These are phyloP conservation scores for Luvunga scandens DNA, from an alignment of 345 rosid genomes.

Conservation along the genomic window DNA sequence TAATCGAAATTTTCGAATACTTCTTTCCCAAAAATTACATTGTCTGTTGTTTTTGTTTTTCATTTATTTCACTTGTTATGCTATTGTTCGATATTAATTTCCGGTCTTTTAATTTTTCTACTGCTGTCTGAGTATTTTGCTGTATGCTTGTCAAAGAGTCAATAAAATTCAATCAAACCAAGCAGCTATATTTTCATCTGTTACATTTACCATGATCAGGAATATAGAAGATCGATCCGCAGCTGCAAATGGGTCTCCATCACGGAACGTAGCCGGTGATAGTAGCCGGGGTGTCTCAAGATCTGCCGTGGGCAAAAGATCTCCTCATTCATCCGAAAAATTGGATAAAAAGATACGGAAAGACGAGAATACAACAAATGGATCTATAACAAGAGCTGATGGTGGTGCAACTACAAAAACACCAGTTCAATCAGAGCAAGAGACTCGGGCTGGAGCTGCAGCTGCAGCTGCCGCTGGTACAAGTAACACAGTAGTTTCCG, in stretches of 20 bases:
- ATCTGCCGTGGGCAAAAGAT: slow-evolving; percentile 46
- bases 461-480: not conserved
- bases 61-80: not conserved
- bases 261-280: slow-evolving; percentile 26
- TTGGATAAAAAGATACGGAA: slow-evolving; percentile 40
- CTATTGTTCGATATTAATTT: not conserved
- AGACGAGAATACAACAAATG: slow-evolving; percentile 46
- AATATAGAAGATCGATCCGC: slow-evolving; percentile 48
- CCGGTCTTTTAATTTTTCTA: too few species aligned
- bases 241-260: slow-evolving; percentile 48
- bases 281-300: slow-evolving; percentile 43
- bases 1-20: not conserved
- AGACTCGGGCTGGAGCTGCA: not conserved
- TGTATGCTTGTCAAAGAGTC: not conserved
- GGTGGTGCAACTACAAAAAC: slow-evolving; percentile 13
- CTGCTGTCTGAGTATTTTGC: not conserved
- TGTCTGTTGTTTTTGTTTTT: slow-evolving; percentile 13
- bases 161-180: not conserved
- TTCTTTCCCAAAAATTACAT: not conserved
- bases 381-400: slow-evolving; percentile 25
- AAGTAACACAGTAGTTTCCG: not conserved
- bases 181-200: not conserved
- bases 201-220: slow-evolving; percentile 44
- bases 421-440: slow-evolving; percentile 23
- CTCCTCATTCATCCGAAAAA: slow-evolving; percentile 51